phyloP scores from a whole-genome alignment of 352 stramenopile species.

The Phytophthora aleatoria region DNA sequence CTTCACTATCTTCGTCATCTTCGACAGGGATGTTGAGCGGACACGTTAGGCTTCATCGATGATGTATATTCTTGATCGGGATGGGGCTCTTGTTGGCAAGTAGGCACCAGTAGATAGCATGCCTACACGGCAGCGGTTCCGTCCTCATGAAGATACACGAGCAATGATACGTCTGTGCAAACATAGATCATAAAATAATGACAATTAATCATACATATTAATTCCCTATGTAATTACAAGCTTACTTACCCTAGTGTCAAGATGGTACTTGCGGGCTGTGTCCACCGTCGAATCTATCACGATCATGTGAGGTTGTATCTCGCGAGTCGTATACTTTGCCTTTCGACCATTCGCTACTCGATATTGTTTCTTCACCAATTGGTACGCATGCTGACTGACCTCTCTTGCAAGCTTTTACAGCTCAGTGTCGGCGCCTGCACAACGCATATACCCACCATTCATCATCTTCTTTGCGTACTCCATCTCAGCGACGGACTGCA shows the following conservation, averaged over 20 bases:
- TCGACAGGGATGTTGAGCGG: neutral
- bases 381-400: no score
- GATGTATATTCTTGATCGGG: neutral
- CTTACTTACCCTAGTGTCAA: neutral
- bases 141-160: neutral
- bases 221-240: neutral
- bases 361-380: no score
- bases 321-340: no score
- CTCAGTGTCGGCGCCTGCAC: no score
- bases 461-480: no score
- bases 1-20: neutral
- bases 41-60: neutral
- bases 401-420: no score
- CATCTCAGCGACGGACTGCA: no score
- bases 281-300: no score
- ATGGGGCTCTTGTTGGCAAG: neutral
- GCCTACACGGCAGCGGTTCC: neutral
- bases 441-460: no score
- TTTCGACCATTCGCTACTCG: no score
- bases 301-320: no score
- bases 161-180: neutral
- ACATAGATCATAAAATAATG: neutral
- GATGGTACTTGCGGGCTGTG: neutral
- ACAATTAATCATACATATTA: neutral
- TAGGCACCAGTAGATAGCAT: neutral